Conservation (phyloP, 768 basidiomycete genomes). For the Stropharia rugosoannulata region DNA sequence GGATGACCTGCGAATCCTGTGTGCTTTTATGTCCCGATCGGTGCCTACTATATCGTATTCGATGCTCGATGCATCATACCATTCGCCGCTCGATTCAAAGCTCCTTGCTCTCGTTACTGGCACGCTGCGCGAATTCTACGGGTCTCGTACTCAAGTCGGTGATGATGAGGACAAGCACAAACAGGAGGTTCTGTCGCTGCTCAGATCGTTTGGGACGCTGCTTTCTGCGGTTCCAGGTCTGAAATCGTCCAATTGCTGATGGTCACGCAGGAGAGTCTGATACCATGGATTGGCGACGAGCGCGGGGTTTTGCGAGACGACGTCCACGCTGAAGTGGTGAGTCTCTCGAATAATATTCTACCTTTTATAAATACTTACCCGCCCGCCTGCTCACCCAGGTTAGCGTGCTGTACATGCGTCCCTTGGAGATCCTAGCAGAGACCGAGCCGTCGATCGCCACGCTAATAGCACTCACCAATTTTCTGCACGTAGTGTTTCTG, state of each 20-base stretch:
- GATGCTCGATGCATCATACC: background rate
- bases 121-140: background rate
- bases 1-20: constrained; percentile 6
- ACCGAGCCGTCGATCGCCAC: constrained; percentile 38
- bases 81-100: background rate
- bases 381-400: constrained; percentile 21
- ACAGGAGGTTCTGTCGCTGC: background rate
- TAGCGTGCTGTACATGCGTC: constrained; percentile 40
- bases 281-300: constrained; percentile 55
- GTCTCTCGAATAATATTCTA: constrained; percentile 14
- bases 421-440: constrained; percentile 37
- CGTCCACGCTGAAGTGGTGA: constrained; percentile 49
- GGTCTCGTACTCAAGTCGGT: background rate
- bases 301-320: constrained; percentile 34
- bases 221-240: constrained; percentile 25
- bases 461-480: constrained; percentile 39
- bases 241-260: constrained; percentile 33
- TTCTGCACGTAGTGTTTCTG: constrained; percentile 51
- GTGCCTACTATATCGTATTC: background rate
- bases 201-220: constrained; percentile 32
- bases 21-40: constrained; percentile 10
- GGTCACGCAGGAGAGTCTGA: constrained; percentile 36
- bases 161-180: background rate
- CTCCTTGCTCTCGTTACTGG: background rate
- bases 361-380: background rate